Percentiles rank a stretch among this genome's conserved stretches.
phyloP scores from a whole-genome alignment of 2,329 filamentous ascomycete genomes.

The Alternaria dauci region DNA sequence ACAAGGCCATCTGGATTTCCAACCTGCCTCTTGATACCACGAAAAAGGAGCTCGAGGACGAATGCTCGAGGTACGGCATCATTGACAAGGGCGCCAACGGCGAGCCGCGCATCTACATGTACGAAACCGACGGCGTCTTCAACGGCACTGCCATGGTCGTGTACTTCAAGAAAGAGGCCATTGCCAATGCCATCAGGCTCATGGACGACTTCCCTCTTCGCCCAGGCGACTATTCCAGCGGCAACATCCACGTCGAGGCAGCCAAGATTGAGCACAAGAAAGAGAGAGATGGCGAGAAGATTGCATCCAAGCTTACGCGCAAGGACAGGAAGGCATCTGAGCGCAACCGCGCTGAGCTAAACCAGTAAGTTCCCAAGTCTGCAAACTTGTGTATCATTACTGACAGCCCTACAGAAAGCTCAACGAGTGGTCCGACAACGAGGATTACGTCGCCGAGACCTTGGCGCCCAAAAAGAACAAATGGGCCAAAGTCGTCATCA shows the following conservation, averaged over 20 bases:
- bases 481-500: conserved; percentile 82
- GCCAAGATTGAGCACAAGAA: conserved; percentile 95
- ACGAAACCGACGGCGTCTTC: conserved; percentile 84
- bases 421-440: conserved; percentile 94
- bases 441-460: conserved; percentile 57
- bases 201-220: conserved; percentile 85
- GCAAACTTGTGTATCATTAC: background rate
- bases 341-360: conserved; percentile 87
- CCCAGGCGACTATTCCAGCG: conserved; percentile 58
- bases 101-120: conserved; percentile 90
- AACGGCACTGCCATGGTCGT: conserved; percentile 94
- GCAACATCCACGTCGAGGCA: conserved; percentile 77
- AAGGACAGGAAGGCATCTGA: conserved; percentile 90
- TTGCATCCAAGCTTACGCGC: conserved; percentile 61
- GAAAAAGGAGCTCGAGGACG: conserved; percentile 78
- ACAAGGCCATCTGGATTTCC: conserved; percentile 92
- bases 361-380: conserved; percentile 57
- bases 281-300: conserved; percentile 68
- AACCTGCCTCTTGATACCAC: conserved; percentile 83
- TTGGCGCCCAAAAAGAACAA: conserved; percentile 61
- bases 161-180: conserved; percentile 95
- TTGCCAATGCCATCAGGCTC: conserved; percentile 81
- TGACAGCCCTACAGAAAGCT: conserved; percentile 69
- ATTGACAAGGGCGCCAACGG: conserved; percentile 93
- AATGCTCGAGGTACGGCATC: conserved; percentile 90